A percentile compares a stretch with the other conserved stretches of the same genome.
These are phyloP conservation scores for Nothophoma quercina DNA, from an alignment of 2,329 filamentous ascomycete species.

Conservation along the genomic window DNA sequence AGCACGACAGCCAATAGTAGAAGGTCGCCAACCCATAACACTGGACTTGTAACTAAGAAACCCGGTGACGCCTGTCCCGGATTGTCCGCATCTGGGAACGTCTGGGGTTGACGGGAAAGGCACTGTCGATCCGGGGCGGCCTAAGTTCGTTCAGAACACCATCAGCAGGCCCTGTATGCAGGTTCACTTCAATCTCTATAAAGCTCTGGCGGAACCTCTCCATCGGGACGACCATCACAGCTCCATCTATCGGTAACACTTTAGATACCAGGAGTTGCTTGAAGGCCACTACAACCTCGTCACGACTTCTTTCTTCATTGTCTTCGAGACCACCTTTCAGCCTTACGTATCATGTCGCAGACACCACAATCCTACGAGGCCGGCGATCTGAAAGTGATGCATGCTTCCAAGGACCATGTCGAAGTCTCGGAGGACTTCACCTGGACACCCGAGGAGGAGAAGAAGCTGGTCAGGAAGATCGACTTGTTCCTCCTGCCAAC, in stretches of 20 bases:
- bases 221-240: conserved; percentile 6
- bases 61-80: conserved; percentile 17
- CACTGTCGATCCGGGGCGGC: conserved; percentile 34
- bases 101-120: conserved; percentile 31
- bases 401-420: conserved; percentile 50
- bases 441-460: conserved; percentile 60
- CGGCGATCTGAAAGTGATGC: conserved; percentile 41
- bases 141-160: conserved; percentile 24
- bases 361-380: conserved; percentile 30
- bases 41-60: conserved; percentile 11
- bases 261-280: not conserved
- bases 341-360: not conserved
- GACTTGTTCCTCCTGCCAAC: conserved; percentile 57
- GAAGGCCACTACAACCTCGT: not conserved
- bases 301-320: not conserved
- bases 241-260: conserved; percentile 4
- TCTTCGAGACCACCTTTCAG: not conserved
- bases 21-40: conserved; percentile 14
- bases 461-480: conserved; percentile 57
- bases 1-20: conserved; percentile 22
- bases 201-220: conserved; percentile 24
- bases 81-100: conserved; percentile 22
- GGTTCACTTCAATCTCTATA: conserved; percentile 29
- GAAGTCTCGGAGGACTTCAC: conserved; percentile 54
- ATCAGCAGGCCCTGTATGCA: conserved; percentile 21